Evolutionary conservation across 257 asterid genomes (phyloP), one percentile per base, ranked within the genome.

Genomic region (Capsicum chinense): DNA sequence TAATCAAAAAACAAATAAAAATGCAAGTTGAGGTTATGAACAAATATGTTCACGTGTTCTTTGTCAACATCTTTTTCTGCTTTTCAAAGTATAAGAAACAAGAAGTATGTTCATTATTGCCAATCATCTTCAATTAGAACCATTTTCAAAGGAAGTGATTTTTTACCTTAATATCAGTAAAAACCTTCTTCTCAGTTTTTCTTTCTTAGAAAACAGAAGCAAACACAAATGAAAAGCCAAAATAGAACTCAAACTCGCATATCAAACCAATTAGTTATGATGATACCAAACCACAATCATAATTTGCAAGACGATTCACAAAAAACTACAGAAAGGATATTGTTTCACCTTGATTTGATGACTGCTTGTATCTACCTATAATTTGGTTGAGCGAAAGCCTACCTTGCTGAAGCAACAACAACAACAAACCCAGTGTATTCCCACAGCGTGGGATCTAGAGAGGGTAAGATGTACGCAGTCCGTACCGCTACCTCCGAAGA

Each of bases 381-480:
- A 94, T 92, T 88, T 92, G 93, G 84, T 88, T 85, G 68, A 92
- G 58, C 0, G 98, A 90, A 83, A 94, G 97, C 90, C 99, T 92
- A 50, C 99, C 99, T 42, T 96, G 99, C 88, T 96, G 97, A 89
- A 93, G 87, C 92, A 96, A 83, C 79, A 26, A 26, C 79, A 26
- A 26, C 33, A 26, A 26, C 33, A 26, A 26, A 26, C 33, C 33
- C 33, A 26, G 33, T 26, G 33, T 26, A 26, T 26, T 26, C 33
- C 33, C 33, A 26, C 1, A 26, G 33, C 33, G 33, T 26, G 33
- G 33, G 33, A 26, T 26, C 1, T 26, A 1, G 33, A 1, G 1
- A 26, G 33, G 33, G 33, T 26, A 26, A 26, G 33, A 26, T 26
- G 33, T 26, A 26, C 33, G 33, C 33, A 26, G 33, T 26, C 33